phyloP scores from a whole-genome alignment of 768 basidiomycete genomes.

The Cantharellus cinnabarinus region DNA sequence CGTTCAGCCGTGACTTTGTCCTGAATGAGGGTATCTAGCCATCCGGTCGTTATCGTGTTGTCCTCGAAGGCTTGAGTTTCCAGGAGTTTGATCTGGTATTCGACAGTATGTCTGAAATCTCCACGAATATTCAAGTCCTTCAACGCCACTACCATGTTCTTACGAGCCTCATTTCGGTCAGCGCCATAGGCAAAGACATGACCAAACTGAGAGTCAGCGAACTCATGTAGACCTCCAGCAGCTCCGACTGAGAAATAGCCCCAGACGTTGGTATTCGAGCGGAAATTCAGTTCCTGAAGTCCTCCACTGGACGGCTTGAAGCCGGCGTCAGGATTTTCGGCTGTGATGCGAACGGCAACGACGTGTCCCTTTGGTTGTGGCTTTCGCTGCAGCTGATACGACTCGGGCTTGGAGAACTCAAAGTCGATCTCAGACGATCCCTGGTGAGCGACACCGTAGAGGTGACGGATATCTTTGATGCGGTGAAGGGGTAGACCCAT shows the following conservation, averaged over 20 bases:
- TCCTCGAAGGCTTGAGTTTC: conserved; percentile 92
- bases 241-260: conserved; percentile 97
- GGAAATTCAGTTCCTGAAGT: conserved; percentile 96
- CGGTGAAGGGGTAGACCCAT: conserved; percentile 96
- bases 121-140: conserved; percentile 98
- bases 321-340: conserved; percentile 97
- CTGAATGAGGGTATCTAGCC: conserved; percentile 94
- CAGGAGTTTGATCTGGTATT: conserved; percentile 94
- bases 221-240: conserved; percentile 94
- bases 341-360: conserved; percentile 96
- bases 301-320: conserved; percentile 98
- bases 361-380: conserved; percentile 96
- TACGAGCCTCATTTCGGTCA: conserved; percentile 82
- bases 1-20: conserved; percentile 94
- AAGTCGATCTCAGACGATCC: conserved; percentile 89
- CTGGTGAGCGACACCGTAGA: conserved; percentile 87
- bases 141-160: conserved; percentile 98
- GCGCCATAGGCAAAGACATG: conserved; percentile 98
- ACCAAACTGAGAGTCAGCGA: conserved; percentile 97
- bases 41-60: conserved; percentile 95
- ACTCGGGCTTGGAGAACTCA: conserved; percentile 78
- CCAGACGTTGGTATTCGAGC: conserved; percentile 98
- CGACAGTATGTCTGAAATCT: conserved; percentile 95
- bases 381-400: conserved; percentile 75
- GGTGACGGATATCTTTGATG: conserved; percentile 83